Conservation (phyloP, 2,329 filamentous ascomycete species). For the Colletotrichum camelliae region DNA sequence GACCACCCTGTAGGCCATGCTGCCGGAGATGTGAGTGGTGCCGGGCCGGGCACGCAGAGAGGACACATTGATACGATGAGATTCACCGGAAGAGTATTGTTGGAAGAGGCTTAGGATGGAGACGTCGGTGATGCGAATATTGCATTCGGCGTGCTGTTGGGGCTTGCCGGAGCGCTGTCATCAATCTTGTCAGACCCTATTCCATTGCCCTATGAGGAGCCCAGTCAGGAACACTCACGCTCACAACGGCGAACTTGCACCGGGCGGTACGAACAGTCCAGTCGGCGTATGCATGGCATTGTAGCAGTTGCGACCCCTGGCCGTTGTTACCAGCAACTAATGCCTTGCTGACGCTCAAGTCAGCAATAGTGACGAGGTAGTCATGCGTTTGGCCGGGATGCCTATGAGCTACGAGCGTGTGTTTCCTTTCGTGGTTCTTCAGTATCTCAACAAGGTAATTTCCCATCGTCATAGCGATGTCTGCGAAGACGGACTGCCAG, state of each 20-base stretch:
- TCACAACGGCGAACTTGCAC: neutral
- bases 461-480: neutral
- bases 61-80: neutral
- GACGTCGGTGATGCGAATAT: neutral
- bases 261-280: neutral
- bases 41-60: neutral
- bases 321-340: neutral
- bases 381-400: neutral
- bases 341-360: neutral
- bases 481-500: neutral
- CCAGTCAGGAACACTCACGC: neutral
- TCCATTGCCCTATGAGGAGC: neutral
- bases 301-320: neutral
- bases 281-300: neutral
- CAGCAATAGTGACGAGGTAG: neutral
- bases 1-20: neutral
- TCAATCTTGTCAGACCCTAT: neutral
- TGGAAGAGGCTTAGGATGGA: neutral
- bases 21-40: neutral
- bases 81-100: neutral
- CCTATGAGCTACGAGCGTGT: neutral
- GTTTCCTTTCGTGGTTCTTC: neutral
- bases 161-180: neutral
- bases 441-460: neutral
- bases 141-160: neutral